Percentiles rank a stretch among this genome's conserved stretches.
Conservation (phyloP, 148 eudicot genomes). For the Heliamphora exappendiculata region DNA sequence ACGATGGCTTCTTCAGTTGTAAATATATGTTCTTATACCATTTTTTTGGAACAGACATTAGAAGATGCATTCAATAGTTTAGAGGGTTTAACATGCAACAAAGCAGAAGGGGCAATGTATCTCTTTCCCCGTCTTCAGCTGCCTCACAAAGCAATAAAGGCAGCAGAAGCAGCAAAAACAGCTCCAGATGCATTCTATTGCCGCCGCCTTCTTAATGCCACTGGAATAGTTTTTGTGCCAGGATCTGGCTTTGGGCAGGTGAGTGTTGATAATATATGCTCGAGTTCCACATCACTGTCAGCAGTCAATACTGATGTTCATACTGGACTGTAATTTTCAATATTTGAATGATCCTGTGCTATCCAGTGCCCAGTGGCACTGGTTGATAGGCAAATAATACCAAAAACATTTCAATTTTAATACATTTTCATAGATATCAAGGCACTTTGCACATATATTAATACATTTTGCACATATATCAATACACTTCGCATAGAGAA, state of each 20-base stretch:
- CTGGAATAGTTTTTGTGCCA: conserved; percentile 83
- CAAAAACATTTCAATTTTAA: too few species aligned
- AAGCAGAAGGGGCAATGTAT: conserved; percentile 97
- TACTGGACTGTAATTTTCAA: neutral
- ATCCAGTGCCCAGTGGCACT: too few species aligned
- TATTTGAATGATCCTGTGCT: neutral
- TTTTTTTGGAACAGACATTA: conserved; percentile 37
- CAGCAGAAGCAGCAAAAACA: conserved; percentile 60
- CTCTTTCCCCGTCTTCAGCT: conserved; percentile 70
- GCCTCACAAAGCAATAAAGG: conserved; percentile 70
- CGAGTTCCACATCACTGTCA: neutral
- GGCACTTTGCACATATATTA: too few species aligned
- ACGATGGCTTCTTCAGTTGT: neutral
- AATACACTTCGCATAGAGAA: too few species aligned
- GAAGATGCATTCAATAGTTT: conserved; percentile 79
- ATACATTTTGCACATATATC: too few species aligned
- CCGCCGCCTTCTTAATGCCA: conserved; percentile 58
- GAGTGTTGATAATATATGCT: conserved; percentile 10
- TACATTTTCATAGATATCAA: too few species aligned
- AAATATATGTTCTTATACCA: neutral
- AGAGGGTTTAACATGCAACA: conserved; percentile 89
- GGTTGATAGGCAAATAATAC: too few species aligned
- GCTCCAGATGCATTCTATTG: conserved; percentile 85
- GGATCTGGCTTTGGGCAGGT: conserved; percentile 97
- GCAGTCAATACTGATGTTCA: neutral